A percentile compares a stretch with the other conserved stretches of the same genome.
These are phyloP conservation scores for Volvox reticuliferus DNA, from an alignment of 139 green algal species.

Conservation along the genomic window DNA sequence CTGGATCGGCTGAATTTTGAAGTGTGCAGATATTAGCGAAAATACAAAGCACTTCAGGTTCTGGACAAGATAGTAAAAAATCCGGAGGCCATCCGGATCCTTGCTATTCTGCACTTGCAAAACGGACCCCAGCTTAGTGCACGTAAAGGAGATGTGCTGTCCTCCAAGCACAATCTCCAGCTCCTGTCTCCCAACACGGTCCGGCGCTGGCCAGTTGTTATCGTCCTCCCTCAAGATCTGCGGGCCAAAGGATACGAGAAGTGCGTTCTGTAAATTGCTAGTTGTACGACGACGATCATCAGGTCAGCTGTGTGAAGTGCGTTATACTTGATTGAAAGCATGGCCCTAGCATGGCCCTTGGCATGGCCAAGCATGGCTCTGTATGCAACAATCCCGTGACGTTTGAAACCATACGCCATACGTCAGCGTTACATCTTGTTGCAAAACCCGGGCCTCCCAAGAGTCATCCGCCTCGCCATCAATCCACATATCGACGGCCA, in stretches of 20 bases:
- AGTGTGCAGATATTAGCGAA: constrained; percentile 93
- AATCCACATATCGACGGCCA: neutral
- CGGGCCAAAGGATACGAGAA: neutral
- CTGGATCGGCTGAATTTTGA: constrained; percentile 93
- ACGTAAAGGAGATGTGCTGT: constrained; percentile 97
- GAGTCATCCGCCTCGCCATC: too few relatives aligned
- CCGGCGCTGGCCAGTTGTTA: constrained; percentile 92
- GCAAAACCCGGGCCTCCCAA: too few relatives aligned
- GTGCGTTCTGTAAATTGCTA: too few relatives aligned
- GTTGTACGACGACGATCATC: too few relatives aligned
- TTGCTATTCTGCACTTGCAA: constrained; percentile 96
- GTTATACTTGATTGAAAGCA: too few relatives aligned
- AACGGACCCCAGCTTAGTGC: constrained; percentile 96
- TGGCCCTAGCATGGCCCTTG: too few relatives aligned
- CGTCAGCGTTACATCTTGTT: too few relatives aligned
- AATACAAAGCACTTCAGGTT: constrained; percentile 98
- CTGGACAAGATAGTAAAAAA: constrained; percentile 99
- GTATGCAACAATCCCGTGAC: too few relatives aligned
- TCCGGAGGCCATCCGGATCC: constrained; percentile 94
- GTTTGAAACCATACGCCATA: too few relatives aligned
- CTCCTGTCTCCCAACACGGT: constrained; percentile 94
- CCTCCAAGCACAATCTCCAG: constrained; percentile 94
- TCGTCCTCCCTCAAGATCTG: constrained; percentile 98
- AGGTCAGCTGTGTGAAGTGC: too few relatives aligned
- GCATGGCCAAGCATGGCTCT: too few relatives aligned